Evolutionary conservation across 257 asterid genomes (phyloP).

Genomic region (Anisodus acutangulus): DNA sequence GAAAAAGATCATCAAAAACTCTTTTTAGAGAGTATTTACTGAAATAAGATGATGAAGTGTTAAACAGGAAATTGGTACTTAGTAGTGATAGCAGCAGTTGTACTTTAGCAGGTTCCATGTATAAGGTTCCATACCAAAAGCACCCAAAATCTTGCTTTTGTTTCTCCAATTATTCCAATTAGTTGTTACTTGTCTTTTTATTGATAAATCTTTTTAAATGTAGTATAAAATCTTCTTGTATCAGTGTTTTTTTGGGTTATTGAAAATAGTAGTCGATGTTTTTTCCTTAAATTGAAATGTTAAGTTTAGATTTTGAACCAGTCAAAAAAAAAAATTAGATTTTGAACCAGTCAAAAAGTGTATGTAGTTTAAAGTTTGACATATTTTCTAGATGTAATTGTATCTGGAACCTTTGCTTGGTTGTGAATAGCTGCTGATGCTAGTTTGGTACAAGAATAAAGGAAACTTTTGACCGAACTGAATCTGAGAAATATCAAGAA

Average conservation of each 20-base stretch:
- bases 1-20: neutral
- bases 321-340: no score
- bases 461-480: neutral
- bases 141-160: neutral
- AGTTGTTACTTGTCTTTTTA: neutral
- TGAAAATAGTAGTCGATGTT: neutral
- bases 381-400: neutral
- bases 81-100: neutral
- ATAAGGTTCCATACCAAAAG: neutral
- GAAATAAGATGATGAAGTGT: no score
- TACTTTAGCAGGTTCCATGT: neutral
- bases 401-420: neutral
- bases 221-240: neutral
- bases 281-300: neutral
- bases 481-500: constrained; percentile 1
- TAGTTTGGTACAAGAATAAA: neutral
- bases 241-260: neutral
- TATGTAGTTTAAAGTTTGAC: neutral
- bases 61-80: neutral
- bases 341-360: no score
- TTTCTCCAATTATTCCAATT: neutral
- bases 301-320: neutral
- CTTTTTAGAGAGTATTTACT: neutral
- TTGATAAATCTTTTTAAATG: neutral
- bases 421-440: neutral